These are phyloP conservation scores for Chlorokybus atmophyticus DNA, from an alignment of 139 green algal species.

Conservation along the genomic window DNA sequence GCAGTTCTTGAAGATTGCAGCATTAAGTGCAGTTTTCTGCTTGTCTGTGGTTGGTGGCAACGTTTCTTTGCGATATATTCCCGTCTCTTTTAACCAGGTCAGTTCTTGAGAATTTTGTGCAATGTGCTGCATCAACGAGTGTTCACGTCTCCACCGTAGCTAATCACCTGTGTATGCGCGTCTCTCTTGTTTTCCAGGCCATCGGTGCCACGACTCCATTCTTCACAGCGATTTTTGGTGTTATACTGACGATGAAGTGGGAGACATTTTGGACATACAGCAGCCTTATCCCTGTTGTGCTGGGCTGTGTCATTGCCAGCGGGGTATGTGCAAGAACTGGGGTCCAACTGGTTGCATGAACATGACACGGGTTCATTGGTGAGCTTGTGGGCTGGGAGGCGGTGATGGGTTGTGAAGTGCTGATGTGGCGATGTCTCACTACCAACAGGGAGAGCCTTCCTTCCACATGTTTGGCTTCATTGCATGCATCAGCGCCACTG, in stretches of 20 bases:
- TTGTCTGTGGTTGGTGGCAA: conserved; percentile 81
- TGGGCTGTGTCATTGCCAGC: conserved; percentile 74
- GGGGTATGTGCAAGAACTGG: conserved; percentile 36
- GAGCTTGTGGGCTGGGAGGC: too few relatives aligned
- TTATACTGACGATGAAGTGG: conserved; percentile 35
- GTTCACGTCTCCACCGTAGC: too few relatives aligned
- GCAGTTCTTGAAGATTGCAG: conserved; percentile 61
- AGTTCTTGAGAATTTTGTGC: too few relatives aligned
- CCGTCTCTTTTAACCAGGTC: conserved; percentile 92
- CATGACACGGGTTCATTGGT: too few relatives aligned
- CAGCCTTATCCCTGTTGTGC: conserved; percentile 73
- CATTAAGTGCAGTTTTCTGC: conserved; percentile 72
- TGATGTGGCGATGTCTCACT: background rate
- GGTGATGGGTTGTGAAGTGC: too few relatives aligned
- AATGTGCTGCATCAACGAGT: too few relatives aligned
- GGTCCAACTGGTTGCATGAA: too few relatives aligned
- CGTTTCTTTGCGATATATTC: conserved; percentile 64
- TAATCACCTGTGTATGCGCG: too few relatives aligned
- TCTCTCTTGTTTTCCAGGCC: too few relatives aligned
- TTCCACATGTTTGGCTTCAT: conserved; percentile 78
- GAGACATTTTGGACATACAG: conserved; percentile 59
- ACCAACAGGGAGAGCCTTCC: conserved; percentile 49
- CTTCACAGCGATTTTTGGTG: conserved; percentile 76
- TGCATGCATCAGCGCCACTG: conserved; percentile 57
- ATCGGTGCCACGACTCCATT: conserved; percentile 86